phyloP scores from a whole-genome alignment of 495 filamentous ascomycete species.

The Cryomyces antarcticus region DNA sequence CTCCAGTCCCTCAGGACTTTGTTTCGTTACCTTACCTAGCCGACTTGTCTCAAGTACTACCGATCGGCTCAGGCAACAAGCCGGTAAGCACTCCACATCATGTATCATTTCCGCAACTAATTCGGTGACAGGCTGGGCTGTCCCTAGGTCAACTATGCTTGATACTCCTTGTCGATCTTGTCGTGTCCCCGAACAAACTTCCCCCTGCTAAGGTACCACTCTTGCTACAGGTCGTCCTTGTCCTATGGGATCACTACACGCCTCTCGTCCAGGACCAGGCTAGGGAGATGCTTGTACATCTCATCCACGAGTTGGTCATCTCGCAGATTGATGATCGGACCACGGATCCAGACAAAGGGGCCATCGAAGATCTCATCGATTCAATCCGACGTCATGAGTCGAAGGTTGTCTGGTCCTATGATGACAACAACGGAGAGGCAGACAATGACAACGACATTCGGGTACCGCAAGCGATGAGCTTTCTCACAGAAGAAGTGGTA shows the following conservation, averaged over 20 bases:
- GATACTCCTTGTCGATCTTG: slow-evolving; percentile 85
- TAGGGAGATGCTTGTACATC: slow-evolving; percentile 90
- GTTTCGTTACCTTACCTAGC: slow-evolving; percentile 69
- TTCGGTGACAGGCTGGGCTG: slow-evolving; percentile 37
- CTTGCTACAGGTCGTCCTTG: slow-evolving; percentile 74
- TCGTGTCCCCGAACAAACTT: slow-evolving; percentile 77
- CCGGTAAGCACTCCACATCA: slow-evolving; percentile 29
- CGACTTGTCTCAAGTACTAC: slow-evolving; percentile 58
- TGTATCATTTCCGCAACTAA: slow-evolving; percentile 6
- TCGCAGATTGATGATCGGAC: slow-evolving; percentile 66
- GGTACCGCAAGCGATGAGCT: slow-evolving; percentile 73
- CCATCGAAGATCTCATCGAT: slow-evolving; percentile 79
- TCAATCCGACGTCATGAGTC: slow-evolving; percentile 69
- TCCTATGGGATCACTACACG: slow-evolving; percentile 92
- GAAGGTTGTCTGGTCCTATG: slow-evolving; percentile 79
- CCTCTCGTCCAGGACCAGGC: slow-evolving; percentile 92
- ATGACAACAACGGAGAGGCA: slow-evolving; percentile 64
- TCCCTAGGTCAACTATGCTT: slow-evolving; percentile 84
- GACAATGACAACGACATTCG: slow-evolving; percentile 45
- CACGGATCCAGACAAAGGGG: slow-evolving; percentile 39
- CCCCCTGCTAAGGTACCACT: slow-evolving; percentile 57
- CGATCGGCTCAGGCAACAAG: slow-evolving; percentile 52
- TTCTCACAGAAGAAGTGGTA: slow-evolving; percentile 59
- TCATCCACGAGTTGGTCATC: slow-evolving; percentile 91
- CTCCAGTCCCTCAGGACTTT: slow-evolving; percentile 53